These are phyloP conservation scores for Cladosporium cucumerinum DNA, from an alignment of 2,329 filamentous ascomycete species.

Conservation along the genomic window DNA sequence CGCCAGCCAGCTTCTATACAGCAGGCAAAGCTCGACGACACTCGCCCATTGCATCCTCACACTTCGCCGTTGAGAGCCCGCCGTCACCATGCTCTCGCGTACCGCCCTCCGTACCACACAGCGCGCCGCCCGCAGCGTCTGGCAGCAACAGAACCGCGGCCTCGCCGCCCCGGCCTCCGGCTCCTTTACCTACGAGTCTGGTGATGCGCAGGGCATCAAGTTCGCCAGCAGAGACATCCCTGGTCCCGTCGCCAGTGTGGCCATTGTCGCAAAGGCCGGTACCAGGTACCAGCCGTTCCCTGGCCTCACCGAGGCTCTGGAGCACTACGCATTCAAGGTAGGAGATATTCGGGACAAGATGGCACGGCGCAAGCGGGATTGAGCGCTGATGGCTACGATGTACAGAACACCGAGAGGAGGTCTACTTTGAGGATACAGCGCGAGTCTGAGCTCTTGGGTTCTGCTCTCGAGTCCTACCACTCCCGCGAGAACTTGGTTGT, in stretches of 20 bases:
- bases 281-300: constrained; percentile 88
- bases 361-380: background rate
- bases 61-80: constrained; percentile 17
- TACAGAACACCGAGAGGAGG: constrained; percentile 77
- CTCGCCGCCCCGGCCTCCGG: constrained; percentile 67
- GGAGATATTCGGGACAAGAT: constrained; percentile 22
- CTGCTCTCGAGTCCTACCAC: constrained; percentile 82
- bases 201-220: constrained; percentile 85
- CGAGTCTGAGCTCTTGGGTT: constrained; percentile 92
- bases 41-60: constrained; percentile 15
- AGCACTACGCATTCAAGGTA: constrained; percentile 98
- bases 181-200: constrained; percentile 81
- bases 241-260: constrained; percentile 85
- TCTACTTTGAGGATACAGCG: constrained; percentile 89
- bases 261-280: constrained; percentile 89
- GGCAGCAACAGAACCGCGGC: constrained; percentile 57
- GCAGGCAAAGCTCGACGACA: constrained; percentile 3
- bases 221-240: constrained; percentile 85
- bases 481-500: constrained; percentile 90
- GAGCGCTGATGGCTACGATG: constrained; percentile 13
- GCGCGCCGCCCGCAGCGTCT: constrained; percentile 58
- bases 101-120: constrained; percentile 62
- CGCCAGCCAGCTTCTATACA: background rate
- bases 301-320: constrained; percentile 82
- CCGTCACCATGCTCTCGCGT: constrained; percentile 60